Evolutionary conservation across 2,329 filamentous ascomycete genomes (phyloP).

Genomic region (Aureobasidium namibiae): DNA sequence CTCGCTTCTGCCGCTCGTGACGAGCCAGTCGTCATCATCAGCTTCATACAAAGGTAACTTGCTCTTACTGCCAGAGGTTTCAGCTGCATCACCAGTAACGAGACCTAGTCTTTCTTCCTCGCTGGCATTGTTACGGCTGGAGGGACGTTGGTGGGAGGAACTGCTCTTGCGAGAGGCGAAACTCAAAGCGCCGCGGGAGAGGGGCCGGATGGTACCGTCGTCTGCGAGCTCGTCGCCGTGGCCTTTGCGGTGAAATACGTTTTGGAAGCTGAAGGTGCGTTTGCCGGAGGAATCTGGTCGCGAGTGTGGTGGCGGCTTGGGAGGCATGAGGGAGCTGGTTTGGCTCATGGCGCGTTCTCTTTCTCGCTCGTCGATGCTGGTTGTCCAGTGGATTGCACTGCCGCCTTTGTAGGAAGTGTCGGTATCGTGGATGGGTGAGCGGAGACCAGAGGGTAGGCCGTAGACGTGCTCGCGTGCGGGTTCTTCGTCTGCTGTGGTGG

Average conservation of each 20-base stretch:
- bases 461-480: conserved; percentile 39
- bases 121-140: conserved; percentile 17
- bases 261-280: conserved; percentile 72
- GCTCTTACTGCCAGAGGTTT: not conserved
- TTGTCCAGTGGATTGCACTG: conserved; percentile 39
- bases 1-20: conserved; percentile 21
- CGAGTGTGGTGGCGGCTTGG: conserved; percentile 48
- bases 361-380: conserved; percentile 26
- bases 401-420: conserved; percentile 37
- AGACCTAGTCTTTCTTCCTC: conserved; percentile 31
- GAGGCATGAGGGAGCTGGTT: conserved; percentile 41
- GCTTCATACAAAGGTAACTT: not conserved
- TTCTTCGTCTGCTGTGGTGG: not conserved
- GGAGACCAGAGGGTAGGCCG: conserved; percentile 37
- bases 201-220: conserved; percentile 23
- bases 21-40: conserved; percentile 26
- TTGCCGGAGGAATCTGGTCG: conserved; percentile 15
- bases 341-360: conserved; percentile 35
- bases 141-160: not conserved
- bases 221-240: conserved; percentile 17
- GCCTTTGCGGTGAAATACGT: conserved; percentile 60
- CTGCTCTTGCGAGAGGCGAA: conserved; percentile 14
- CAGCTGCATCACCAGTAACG: conserved; percentile 25
- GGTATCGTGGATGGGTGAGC: conserved; percentile 43
- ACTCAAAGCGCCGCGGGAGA: conserved; percentile 25